A percentile compares a stretch with the other conserved stretches of the same genome.
These are phyloP conservation scores for Lasiosphaeriaceae sp. DNA, from an alignment of 495 filamentous ascomycete genomes.

Conservation along the genomic window DNA sequence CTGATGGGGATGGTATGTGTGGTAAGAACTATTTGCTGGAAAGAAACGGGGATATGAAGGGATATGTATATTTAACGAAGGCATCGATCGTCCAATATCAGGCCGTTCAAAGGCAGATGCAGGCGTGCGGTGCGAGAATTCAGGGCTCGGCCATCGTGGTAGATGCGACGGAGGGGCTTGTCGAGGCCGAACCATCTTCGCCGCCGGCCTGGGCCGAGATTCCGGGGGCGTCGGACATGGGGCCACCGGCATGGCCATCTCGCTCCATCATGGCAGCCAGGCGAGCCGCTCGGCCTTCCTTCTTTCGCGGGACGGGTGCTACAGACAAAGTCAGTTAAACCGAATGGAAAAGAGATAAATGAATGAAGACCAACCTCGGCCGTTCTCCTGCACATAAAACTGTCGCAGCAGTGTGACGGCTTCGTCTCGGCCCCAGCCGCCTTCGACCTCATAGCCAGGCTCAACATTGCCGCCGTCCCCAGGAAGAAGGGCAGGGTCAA, in stretches of 20 bases:
- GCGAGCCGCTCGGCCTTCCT: slow-evolving; percentile 48
- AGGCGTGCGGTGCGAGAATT: too few relatives aligned
- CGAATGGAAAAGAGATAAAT: not conserved
- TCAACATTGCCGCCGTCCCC: slow-evolving; percentile 56
- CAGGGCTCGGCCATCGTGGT: too few relatives aligned
- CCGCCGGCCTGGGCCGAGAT: too few relatives aligned
- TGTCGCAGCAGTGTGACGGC: slow-evolving; percentile 85
- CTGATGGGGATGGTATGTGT: too few relatives aligned
- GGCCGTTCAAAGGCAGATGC: too few relatives aligned
- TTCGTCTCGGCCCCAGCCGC: slow-evolving; percentile 80
- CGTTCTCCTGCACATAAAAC: slow-evolving; percentile 97
- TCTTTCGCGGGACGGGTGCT: slow-evolving; percentile 50
- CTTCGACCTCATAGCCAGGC: slow-evolving; percentile 67
- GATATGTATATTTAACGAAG: too few relatives aligned
- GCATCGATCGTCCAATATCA: too few relatives aligned
- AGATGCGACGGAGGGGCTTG: too few relatives aligned
- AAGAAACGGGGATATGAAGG: too few relatives aligned
- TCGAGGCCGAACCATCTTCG: too few relatives aligned
- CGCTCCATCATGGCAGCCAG: slow-evolving; percentile 42
- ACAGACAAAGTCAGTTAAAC: not conserved
- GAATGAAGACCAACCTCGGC: slow-evolving; percentile 56
- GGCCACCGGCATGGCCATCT: slow-evolving; percentile 28
- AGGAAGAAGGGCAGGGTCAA: slow-evolving; percentile 12
- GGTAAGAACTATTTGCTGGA: too few relatives aligned
- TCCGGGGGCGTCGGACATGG: slow-evolving; percentile 13